Base-by-base conservation (phyloP, 768 basidiomycete species). In the Leccinellum luteum region DNA sequence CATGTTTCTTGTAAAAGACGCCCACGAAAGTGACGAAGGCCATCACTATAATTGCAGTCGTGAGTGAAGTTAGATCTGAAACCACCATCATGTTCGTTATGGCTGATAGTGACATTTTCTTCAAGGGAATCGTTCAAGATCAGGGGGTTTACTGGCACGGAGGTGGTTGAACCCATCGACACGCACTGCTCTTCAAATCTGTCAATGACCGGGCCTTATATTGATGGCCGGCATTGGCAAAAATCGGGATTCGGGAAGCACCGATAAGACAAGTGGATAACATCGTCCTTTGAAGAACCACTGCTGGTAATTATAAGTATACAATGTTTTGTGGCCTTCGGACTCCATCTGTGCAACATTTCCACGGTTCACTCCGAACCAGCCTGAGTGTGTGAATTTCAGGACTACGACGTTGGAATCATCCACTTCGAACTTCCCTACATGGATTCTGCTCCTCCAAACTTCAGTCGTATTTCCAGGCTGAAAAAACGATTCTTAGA, bases 401-500 rank as follows among this genome's bases (percentile, higher is more conserved):
- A 15, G 12, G 34, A 35, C 34, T 15, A 7, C 34, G 34, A 7
- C 34, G 34, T 14, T 32, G 13, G 10, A 13, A 14, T 12, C 35
- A 17, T 35, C 34, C 15, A 35, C 34, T 17, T 25, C 25, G n/a
- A n/a, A n/a, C 25, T 25, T 25, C 25, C 25, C 3, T 25, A 25
- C 28, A 28, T 28, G 28, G 4, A 28, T 28, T 28, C 28, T 28
- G 3, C 28, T 45, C 44, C 23, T 17, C 34, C 19, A 7, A 27
- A 48, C 13, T n/a, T 57, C 6, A 34, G 14, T 10, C 62, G 65
- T n/a, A 15, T 48, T 45, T 13, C 57, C 3, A 60, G 52, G 17
- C 65, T 80, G 14, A 68, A 64, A 31, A 78, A 74, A 54, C 62
- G 70, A 41, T 73, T 80, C 31, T 48, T 73, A 10, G 50, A 65